Conservation (phyloP, 176 grass and related monocot species). For the Themeda triandra region DNA sequence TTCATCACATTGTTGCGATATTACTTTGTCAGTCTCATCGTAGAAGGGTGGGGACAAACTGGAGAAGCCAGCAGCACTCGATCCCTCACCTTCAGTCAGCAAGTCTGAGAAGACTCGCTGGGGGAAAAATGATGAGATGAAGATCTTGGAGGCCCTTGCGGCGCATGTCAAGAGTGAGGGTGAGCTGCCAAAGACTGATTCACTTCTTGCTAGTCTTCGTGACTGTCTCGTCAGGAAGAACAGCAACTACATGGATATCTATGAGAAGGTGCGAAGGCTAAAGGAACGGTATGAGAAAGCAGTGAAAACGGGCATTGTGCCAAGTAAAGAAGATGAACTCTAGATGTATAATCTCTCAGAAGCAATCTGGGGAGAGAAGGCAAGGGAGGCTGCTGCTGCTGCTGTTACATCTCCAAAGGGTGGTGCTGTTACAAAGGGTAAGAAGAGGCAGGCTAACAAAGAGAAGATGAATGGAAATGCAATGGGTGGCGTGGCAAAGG, state of each 20-base stretch:
- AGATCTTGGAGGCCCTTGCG: not conserved
- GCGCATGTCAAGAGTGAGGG: constrained; percentile 15
- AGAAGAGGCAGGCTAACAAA: constrained; percentile 28
- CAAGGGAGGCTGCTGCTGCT: not conserved
- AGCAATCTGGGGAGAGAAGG: constrained; percentile 32
- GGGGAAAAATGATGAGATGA: no score
- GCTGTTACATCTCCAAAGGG: not conserved
- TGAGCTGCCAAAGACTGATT: not conserved
- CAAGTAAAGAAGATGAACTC: constrained; percentile 13
- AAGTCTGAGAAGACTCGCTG: no score
- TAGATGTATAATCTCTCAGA: constrained; percentile 25
- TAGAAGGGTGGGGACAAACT: not conserved
- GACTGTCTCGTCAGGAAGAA: constrained; percentile 19
- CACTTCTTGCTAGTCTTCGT: not conserved
- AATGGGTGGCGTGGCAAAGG: constrained; percentile 1
- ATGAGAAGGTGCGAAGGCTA: constrained; percentile 26
- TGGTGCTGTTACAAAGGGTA: constrained; percentile 10
- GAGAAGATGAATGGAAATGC: constrained; percentile 6
- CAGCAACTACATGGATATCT: not conserved
- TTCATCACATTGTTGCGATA: not conserved
- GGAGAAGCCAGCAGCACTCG: not conserved
- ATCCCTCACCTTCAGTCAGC: not conserved
- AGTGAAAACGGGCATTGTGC: not conserved
- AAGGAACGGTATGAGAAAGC: constrained; percentile 16
- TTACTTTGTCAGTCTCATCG: not conserved